Conservation (phyloP, 345 rosid species). For the Cochlearia excelsa region DNA sequence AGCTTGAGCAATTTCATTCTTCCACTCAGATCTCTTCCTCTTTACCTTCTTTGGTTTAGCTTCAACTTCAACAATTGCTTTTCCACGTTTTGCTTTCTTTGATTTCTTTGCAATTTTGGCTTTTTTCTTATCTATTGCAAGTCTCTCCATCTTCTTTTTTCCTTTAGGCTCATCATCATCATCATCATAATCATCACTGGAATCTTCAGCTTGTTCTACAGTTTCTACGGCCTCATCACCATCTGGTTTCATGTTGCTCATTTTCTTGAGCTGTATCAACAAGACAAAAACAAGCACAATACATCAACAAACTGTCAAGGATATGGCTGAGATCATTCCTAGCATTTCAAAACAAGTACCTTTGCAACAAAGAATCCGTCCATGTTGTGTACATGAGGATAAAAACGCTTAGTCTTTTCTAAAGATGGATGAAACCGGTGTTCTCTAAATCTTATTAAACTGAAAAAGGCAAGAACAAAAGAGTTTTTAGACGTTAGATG, state of each 20-base stretch:
- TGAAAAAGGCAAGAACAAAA: conserved; percentile 26
- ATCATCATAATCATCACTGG: conserved; percentile 35
- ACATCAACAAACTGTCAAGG: too few relatives aligned
- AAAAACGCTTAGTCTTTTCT: conserved; percentile 78
- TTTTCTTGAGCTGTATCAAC: conserved; percentile 60
- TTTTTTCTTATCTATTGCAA: conserved; percentile 16
- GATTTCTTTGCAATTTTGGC: conserved; percentile 6
- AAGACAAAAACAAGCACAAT: not conserved
- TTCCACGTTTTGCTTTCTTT: too few relatives aligned
- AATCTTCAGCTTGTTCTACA: conserved; percentile 38
- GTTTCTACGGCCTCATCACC: conserved; percentile 37
- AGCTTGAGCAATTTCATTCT: conserved; percentile 54
- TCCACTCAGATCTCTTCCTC: conserved; percentile 56
- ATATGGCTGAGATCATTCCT: too few relatives aligned
- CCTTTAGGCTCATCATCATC: conserved; percentile 5
- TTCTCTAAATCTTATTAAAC: conserved; percentile 61
- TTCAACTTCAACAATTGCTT: not conserved
- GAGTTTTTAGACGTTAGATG: not conserved
- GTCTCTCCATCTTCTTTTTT: not conserved
- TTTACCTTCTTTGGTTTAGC: conserved; percentile 39
- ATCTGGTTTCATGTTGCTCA: conserved; percentile 64
- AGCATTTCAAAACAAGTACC: conserved; percentile 37
- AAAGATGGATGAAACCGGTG: conserved; percentile 71
- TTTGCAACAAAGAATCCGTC: conserved; percentile 95
- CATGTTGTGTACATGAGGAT: conserved; percentile 89